Percentiles rank a stretch among this genome's conserved stretches.
These are phyloP conservation scores for Rhynchosporium agropyri DNA, from an alignment of 2,329 filamentous ascomycete species.

Conservation along the genomic window DNA sequence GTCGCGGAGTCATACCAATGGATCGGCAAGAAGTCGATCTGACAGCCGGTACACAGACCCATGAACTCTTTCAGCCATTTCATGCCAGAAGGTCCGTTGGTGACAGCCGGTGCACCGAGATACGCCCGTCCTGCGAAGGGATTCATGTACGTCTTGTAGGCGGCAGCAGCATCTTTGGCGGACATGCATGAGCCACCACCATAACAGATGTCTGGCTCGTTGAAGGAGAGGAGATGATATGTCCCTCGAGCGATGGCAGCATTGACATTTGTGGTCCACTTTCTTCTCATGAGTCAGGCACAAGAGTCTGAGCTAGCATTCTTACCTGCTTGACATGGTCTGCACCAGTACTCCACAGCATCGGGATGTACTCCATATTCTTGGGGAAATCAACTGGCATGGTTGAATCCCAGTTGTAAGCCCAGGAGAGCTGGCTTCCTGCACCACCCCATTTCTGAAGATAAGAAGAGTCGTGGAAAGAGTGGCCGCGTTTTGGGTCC, in stretches of 20 bases:
- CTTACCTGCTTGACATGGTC: conserved; percentile 46
- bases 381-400: conserved; percentile 47
- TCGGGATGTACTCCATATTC: conserved; percentile 63
- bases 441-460: conserved; percentile 28
- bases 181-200: conserved; percentile 29
- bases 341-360: conserved; percentile 58
- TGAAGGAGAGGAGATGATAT: conserved; percentile 64
- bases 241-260: conserved; percentile 55
- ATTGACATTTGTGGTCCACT: conserved; percentile 46
- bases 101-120: conserved; percentile 49
- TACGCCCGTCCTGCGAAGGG: conserved; percentile 46
- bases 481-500: conserved; percentile 24
- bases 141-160: conserved; percentile 47
- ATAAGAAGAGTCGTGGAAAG: conserved; percentile 23
- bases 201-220: conserved; percentile 63
- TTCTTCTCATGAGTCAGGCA: not conserved
- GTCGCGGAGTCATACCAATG: conserved; percentile 50
- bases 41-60: conserved; percentile 33
- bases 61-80: conserved; percentile 21
- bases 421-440: conserved; percentile 49
- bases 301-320: no score
- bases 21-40: conserved; percentile 49
- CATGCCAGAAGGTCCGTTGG: conserved; percentile 40
- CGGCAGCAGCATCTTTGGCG: conserved; percentile 41
- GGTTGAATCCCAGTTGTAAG: conserved; percentile 66